Evolutionary conservation across 768 basidiomycete species (phyloP).

Genomic region (Phanerochaete carnosa): DNA sequence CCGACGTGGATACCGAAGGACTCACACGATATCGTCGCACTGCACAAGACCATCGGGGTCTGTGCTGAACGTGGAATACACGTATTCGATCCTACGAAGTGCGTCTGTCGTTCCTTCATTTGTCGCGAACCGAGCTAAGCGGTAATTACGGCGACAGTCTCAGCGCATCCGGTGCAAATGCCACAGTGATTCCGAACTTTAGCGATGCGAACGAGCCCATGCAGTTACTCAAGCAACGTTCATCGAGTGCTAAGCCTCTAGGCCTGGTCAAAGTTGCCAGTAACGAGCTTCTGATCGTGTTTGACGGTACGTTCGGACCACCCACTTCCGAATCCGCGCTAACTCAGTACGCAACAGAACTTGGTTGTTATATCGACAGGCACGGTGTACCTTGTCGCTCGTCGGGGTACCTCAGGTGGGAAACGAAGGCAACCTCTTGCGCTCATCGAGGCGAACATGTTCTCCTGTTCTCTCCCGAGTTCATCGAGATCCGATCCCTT

Average conservation of each 20-base stretch:
- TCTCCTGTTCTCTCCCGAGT: slow-evolving; percentile 70
- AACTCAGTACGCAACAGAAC: slow-evolving; percentile 37
- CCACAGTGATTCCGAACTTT: slow-evolving; percentile 61
- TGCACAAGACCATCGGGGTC: slow-evolving; percentile 63
- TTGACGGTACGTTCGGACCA: slow-evolving; percentile 48
- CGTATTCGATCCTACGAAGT: slow-evolving; percentile 70
- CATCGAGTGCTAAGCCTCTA: slow-evolving; percentile 57
- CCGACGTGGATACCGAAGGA: slow-evolving; percentile 71
- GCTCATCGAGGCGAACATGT: slow-evolving; percentile 59
- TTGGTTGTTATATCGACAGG: slow-evolving; percentile 76
- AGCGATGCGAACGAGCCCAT: slow-evolving; percentile 35
- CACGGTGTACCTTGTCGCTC: slow-evolving; percentile 63
- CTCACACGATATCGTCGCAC: slow-evolving; percentile 53
- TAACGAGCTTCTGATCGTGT: slow-evolving; percentile 66
- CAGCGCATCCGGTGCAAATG: slow-evolving; percentile 20
- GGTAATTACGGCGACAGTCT: slow-evolving; percentile 36
- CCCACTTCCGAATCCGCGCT: not conserved
- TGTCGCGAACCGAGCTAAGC: not conserved
- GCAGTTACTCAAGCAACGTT: slow-evolving; percentile 52
- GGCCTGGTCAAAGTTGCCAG: slow-evolving; percentile 57
- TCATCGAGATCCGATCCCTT: slow-evolving; percentile 70
- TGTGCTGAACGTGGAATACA: slow-evolving; percentile 63
- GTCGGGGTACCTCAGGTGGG: slow-evolving; percentile 73
- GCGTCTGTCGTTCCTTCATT: slow-evolving; percentile 18
- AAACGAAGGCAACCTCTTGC: slow-evolving; percentile 62